Base-by-base conservation (phyloP, 1,284 basidiomycete genomes). In the Irpex sp. region DNA sequence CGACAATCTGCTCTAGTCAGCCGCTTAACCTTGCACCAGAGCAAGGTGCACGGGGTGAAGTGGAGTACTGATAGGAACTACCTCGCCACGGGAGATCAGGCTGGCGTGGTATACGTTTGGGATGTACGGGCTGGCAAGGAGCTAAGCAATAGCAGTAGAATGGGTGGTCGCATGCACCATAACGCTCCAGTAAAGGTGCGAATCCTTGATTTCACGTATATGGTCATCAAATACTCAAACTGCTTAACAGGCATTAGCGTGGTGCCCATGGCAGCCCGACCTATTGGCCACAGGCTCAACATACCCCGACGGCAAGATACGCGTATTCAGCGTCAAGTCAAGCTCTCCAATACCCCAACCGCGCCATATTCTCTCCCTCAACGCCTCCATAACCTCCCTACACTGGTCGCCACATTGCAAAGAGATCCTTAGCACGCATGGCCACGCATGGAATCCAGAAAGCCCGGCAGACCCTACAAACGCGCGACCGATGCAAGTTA, bases 401-500 rank as follows among this genome's bases (percentile, higher is more conserved):
- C 78, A 85, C 65, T 97, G 91, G 79, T 91, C 91, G 10, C 85
- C 88, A 2, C 88, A 94, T 69, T 88, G 90, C 69, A 93, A 93
- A 66, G 95, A 97, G 71, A 77, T 97, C 33, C 77, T 96, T n/a
- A 85, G 84, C 52, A 87, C 87, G 1, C 87, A 90, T 70, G 87
- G 87, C 58, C 70, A 71, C 56, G 72, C 74, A 7, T 76, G 75
- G 74, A 59, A 69, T 28, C 61, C 68, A 5, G 60, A 39, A 55
- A 63, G 47, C 61, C 63, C 61, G 33, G 59, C 55, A 56, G 64
- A 21, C 63, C 33, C 52, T 4, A 63, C 58, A 57, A 66, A 45
- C 63, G 65, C 58, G 0, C 57, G 59, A 16, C 61, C 63, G n/a
- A 49, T 61, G 18, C 66, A 67, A 18, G 59, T 67, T 33, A 64